These are phyloP conservation scores for Plantago rigida DNA, from an alignment of 305 asterid genomes.

Conservation along the genomic window DNA sequence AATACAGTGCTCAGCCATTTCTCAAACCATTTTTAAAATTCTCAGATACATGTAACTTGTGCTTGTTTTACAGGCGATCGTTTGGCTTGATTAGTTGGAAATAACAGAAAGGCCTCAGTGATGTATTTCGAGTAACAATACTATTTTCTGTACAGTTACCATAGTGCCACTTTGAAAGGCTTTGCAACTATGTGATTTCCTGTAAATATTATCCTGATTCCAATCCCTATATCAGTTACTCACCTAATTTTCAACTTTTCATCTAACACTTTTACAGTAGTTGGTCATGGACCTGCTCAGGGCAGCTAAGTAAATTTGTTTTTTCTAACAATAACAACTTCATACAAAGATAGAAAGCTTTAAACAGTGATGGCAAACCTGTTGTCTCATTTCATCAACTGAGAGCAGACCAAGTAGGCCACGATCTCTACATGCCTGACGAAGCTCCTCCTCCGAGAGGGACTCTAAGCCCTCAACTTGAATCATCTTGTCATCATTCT, in stretches of 20 bases:
- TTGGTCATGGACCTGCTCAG: background rate
- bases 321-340: background rate
- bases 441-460: constrained; percentile 91
- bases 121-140: constrained; percentile 14
- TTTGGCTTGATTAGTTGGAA: too few species aligned
- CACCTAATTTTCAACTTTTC: constrained; percentile 6
- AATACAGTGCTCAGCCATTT: background rate
- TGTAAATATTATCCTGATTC: background rate
- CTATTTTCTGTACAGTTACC: background rate
- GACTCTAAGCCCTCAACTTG: constrained; percentile 85
- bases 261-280: constrained; percentile 2
- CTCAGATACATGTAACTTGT: background rate
- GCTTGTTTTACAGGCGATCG: background rate
- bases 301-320: background rate
- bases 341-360: constrained; percentile 16
- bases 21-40: too few species aligned
- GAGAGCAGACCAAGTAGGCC: constrained; percentile 91
- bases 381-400: constrained; percentile 84
- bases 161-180: constrained; percentile 9
- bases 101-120: background rate
- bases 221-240: constrained; percentile 1
- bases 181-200: constrained; percentile 8
- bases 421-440: constrained; percentile 90
- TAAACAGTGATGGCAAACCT: constrained; percentile 34
- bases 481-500: constrained; percentile 83